Conservation (phyloP, 495 filamentous ascomycete species). For the Penicillium taxi region DNA sequence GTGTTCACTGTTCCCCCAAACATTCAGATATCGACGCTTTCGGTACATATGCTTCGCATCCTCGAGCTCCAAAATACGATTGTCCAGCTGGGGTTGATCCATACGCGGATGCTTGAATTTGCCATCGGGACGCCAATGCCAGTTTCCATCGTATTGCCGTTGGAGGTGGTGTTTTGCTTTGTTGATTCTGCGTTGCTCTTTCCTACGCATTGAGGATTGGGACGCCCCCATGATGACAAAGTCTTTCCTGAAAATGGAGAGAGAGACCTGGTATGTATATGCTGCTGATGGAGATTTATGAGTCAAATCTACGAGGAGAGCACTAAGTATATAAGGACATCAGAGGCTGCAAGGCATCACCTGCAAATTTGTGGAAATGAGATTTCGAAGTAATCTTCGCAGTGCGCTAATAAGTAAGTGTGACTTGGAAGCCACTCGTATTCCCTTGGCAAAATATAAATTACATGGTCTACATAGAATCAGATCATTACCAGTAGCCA, state of each 20-base stretch:
- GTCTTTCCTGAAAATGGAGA: neutral
- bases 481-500: too few species aligned
- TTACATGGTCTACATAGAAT: too few species aligned
- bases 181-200: neutral
- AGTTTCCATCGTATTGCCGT: slow-evolving; percentile 2
- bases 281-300: too few species aligned
- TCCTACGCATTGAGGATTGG: neutral
- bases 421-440: too few species aligned
- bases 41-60: neutral
- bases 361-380: too few species aligned
- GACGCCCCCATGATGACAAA: neutral
- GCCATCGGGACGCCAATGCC: neutral
- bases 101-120: neutral
- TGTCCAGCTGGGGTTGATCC: neutral
- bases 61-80: slow-evolving; percentile 8
- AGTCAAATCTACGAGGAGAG: too few species aligned
- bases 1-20: slow-evolving; percentile 6
- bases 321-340: too few species aligned
- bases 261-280: too few species aligned
- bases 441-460: too few species aligned
- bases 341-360: too few species aligned
- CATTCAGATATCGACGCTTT: slow-evolving; percentile 8
- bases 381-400: too few species aligned
- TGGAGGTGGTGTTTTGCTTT: neutral
- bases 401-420: too few species aligned